Evolutionary conservation across 2,329 filamentous ascomycete genomes (phyloP).

Genomic region (Fusarium dimerum): DNA sequence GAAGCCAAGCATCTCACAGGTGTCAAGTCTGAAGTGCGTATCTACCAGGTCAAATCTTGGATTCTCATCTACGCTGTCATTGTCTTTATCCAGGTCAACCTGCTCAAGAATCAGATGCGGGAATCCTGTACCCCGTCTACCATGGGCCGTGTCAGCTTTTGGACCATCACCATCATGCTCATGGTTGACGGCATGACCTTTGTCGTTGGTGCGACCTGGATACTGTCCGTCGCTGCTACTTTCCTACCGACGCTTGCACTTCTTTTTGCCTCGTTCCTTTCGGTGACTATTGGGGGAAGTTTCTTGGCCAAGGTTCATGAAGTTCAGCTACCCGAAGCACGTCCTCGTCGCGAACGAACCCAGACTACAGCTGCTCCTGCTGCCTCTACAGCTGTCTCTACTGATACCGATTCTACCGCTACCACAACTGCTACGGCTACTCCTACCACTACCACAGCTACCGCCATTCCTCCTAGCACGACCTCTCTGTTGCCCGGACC

Average conservation of each 20-base stretch:
- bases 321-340: conserved; percentile 56
- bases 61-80: conserved; percentile 56
- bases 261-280: conserved; percentile 53
- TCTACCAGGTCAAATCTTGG: conserved; percentile 60
- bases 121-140: conserved; percentile 69
- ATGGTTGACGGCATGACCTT: conserved; percentile 64
- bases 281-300: conserved; percentile 57
- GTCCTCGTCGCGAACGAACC: conserved; percentile 47
- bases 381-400: neutral
- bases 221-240: conserved; percentile 54
- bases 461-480: conserved; percentile 28
- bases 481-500: conserved; percentile 41
- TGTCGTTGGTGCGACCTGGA: conserved; percentile 56
- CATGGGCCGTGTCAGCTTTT: conserved; percentile 65
- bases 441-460: conserved; percentile 23
- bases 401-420: neutral
- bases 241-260: conserved; percentile 59
- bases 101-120: conserved; percentile 65
- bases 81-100: conserved; percentile 61
- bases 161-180: conserved; percentile 62
- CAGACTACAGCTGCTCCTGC: conserved; percentile 17
- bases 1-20: conserved; percentile 60
- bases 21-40: conserved; percentile 61
- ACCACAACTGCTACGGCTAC: conserved; percentile 21
- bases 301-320: conserved; percentile 63